Base-by-base conservation (phyloP, 1,284 basidiomycete genomes). In the Tylopilus orsonianus region DNA sequence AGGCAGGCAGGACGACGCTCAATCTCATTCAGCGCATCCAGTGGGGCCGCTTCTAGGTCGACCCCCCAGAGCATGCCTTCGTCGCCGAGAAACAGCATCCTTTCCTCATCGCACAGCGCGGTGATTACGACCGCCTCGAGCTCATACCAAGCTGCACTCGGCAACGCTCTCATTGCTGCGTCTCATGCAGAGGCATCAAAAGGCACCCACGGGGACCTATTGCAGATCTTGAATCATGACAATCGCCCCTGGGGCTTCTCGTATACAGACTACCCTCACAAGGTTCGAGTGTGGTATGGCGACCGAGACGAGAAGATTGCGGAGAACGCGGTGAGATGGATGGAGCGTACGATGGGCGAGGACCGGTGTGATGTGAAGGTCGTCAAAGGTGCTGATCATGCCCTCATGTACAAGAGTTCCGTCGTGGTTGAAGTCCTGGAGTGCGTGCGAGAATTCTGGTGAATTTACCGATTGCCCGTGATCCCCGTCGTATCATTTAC, bases 101-200 rank as follows among this genome's bases (percentile, higher is more conserved):
- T 72, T 47, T 72, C 73, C 33, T 69, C 73, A 5, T 51, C 68
- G 6, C 52, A 50, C 61, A 67, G 44, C 24, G 60, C 50, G 66
- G 66, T 60, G 60, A 70, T 39, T 59, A 71, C 27, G 62, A 64
- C 52, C 60, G 69, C 51, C 60, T 71, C 47, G 38, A 72, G 60
- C 56, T 66, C 74, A 42, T 84, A 84, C 61, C 85, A 90, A 58
- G 81, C 79, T n/a, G 75, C 81, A 6, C 74, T 90, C 13, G 87
- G 84, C 26, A 90, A 90, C 52, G 93, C 93, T 1, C 77, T 99
- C 27, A 84, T 96, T 43, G 90, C 91, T 36, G 96, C 96, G 0
- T 96, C 93, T 5, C 95, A 97, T 64, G 89, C 94, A 2, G 96
- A 98, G 66, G 93, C 91, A 10, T 81, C 93, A 16, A 87, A 85